Evolutionary conservation across 805 yeast species (phyloP), one percentile per base, ranked within the genome.

Genomic region (Metahyphopichia silvanorum): DNA sequence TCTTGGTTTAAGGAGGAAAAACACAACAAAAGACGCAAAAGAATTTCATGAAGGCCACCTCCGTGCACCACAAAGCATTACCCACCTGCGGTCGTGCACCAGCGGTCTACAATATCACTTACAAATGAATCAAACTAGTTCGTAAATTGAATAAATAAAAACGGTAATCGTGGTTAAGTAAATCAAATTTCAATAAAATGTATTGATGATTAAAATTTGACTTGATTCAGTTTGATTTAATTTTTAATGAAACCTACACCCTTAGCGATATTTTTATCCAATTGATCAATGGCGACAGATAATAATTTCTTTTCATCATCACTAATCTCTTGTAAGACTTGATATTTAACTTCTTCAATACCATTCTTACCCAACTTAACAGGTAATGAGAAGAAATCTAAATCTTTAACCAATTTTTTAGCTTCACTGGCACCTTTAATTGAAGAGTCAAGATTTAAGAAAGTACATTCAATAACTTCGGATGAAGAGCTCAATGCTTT

Each of bases 381-480:
- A 23, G 89, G 89, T 43, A 79, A 65, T 1, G 91, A 74, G 55
- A 83, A 75, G 56, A 63, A 82, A 21, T 61, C 76, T 39, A 66
- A 61, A 37, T 48, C 55, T 29, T 51, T 48, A 34, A 66, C 70
- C 53, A 64, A 57, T 43, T 71, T 63, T 43, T 62, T 63, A 29
- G 79, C 74, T 46, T 75, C 76, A 6, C 55, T 38, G 27, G 76
- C 77, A 40, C 83, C 82, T 34, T 63, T 57, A 36, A 75, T 69
- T 22, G 67, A 54, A 16, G 54, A 35, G 49, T 78, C 77, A 51
- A 76, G 60, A 45, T 71, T 66, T 50, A 75, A 66, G 51, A 66
- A 75, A 20, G 77, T 67, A 40, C 77, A 72, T 46, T 74, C 76
- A 22, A 71, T 63, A 18, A 60, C 55, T 13, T 52, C 53, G 5